Conservation (phyloP, 2,329 filamentous ascomycete species). For the Botryotinia convoluta region DNA sequence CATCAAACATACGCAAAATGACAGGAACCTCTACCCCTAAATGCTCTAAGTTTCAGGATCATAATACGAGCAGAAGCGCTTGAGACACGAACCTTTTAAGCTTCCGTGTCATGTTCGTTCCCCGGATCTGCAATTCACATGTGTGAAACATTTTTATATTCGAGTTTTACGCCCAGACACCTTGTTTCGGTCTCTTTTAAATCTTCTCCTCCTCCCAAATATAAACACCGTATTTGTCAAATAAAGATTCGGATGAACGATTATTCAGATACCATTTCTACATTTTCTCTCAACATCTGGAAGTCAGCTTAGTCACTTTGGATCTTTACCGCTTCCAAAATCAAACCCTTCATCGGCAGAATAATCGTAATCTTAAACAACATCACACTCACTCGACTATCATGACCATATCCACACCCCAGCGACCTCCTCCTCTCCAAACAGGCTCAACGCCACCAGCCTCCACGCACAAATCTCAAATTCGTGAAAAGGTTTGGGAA, state of each 20-base stretch:
- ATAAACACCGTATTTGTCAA: not conserved
- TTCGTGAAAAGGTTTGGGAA: conserved; percentile 37
- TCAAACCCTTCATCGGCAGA: not conserved
- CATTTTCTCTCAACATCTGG: not conserved
- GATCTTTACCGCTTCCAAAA: conserved; percentile 10
- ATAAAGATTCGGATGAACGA: not conserved
- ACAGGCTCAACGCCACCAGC: conserved; percentile 4
- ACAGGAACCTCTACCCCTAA: not conserved
- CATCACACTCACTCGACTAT: not conserved
- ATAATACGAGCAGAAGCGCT: not conserved
- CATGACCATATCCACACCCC: conserved; percentile 15
- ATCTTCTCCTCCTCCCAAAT: not conserved
- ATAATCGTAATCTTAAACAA: not conserved
- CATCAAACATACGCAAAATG: not conserved
- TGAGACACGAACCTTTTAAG: not conserved
- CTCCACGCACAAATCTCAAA: conserved; percentile 14
- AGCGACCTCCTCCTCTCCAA: not conserved
- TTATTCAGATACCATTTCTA: not conserved
- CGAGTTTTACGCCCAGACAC: conserved; percentile 10
- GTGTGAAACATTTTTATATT: conserved; percentile 14
- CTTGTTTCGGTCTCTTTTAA: not conserved
- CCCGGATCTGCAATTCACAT: conserved; percentile 5
- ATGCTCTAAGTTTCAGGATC: not conserved
- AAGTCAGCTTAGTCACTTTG: conserved; percentile 7
- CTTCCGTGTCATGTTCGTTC: conserved; percentile 5